Evolutionary conservation across 2,329 filamentous ascomycete species (phyloP).

Genomic region (Arachnopeziza araneosa): DNA sequence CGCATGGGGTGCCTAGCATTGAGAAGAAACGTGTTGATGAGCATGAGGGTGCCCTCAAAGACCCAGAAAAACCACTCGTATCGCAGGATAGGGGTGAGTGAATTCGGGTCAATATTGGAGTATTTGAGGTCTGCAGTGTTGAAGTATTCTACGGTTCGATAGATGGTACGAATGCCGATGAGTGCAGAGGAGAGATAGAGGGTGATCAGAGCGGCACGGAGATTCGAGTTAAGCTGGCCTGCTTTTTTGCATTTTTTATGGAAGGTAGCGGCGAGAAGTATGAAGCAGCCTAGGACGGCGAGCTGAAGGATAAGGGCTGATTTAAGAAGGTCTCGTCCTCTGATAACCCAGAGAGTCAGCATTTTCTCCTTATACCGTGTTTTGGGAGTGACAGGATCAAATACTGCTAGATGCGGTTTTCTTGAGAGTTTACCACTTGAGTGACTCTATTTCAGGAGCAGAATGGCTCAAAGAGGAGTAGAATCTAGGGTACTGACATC

Average conservation of each 20-base stretch:
- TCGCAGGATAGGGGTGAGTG: conserved; percentile 42
- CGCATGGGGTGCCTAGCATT: conserved; percentile 46
- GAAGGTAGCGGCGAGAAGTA: conserved; percentile 43
- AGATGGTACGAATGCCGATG: conserved; percentile 50
- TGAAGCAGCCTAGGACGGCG: conserved; percentile 44
- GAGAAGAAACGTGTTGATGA: conserved; percentile 44
- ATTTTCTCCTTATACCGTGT: too few relatives aligned
- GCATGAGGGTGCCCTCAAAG: conserved; percentile 50
- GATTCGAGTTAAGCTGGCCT: conserved; percentile 24
- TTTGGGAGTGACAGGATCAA: too few relatives aligned
- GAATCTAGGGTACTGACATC: conserved; percentile 4
- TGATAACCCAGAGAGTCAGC: too few relatives aligned
- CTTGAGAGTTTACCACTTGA: too few relatives aligned
- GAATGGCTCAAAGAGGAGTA: too few relatives aligned
- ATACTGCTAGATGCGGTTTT: too few relatives aligned
- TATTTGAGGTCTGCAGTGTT: conserved; percentile 38
- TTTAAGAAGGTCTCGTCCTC: conserved; percentile 43
- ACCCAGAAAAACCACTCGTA: conserved; percentile 57
- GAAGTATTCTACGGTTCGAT: conserved; percentile 55
- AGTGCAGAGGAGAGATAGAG: conserved; percentile 46
- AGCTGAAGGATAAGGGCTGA: conserved; percentile 50
- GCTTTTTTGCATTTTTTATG: conserved; percentile 39
- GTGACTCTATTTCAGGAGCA: too few relatives aligned
- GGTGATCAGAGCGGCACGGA: conserved; percentile 36
- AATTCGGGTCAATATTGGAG: conserved; percentile 28